phyloP scores from a whole-genome alignment of 2,329 filamentous ascomycete species.

The Xylariaceae sp. region DNA sequence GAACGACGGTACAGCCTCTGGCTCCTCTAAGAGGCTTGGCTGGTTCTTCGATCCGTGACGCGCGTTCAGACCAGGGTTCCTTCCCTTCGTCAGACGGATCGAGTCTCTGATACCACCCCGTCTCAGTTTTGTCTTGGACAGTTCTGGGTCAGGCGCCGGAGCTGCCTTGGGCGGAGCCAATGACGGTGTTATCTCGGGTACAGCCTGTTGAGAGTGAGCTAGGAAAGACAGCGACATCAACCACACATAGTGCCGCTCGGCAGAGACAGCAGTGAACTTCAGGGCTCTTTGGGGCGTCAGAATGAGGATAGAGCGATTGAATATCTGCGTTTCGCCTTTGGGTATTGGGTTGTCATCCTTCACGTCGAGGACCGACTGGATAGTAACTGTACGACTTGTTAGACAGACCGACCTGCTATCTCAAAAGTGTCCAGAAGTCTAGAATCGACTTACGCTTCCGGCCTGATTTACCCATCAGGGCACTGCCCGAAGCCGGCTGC shows the following conservation, averaged over 20 bases:
- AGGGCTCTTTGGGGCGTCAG: slow-evolving; percentile 87
- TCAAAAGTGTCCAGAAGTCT: neutral
- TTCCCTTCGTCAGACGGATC: slow-evolving; percentile 80
- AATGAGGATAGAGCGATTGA: slow-evolving; percentile 92
- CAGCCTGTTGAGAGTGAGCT: slow-evolving; percentile 77
- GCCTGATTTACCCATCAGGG: slow-evolving; percentile 87
- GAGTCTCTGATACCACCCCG: slow-evolving; percentile 71
- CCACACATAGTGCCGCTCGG: slow-evolving; percentile 92
- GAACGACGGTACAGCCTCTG: slow-evolving; percentile 13
- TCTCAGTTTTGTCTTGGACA: slow-evolving; percentile 43
- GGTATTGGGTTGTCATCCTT: slow-evolving; percentile 87
- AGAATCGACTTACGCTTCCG: slow-evolving; percentile 71
- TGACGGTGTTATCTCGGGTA: slow-evolving; percentile 57
- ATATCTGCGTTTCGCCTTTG: slow-evolving; percentile 60
- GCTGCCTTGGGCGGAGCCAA: slow-evolving; percentile 43
- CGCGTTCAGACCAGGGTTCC: slow-evolving; percentile 37
- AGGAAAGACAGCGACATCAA: slow-evolving; percentile 91
- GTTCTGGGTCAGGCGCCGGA: slow-evolving; percentile 38
- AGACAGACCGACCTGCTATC: slow-evolving; percentile 12
- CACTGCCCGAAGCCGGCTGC: slow-evolving; percentile 82
- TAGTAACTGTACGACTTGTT: slow-evolving; percentile 57
- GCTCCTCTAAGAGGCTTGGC: slow-evolving; percentile 9
- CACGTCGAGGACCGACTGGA: slow-evolving; percentile 95
- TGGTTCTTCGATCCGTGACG: slow-evolving; percentile 26
- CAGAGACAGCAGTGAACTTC: slow-evolving; percentile 82